Base-by-base conservation (phyloP, 768 basidiomycete genomes). In the Lactarius pseudohatsudake region DNA sequence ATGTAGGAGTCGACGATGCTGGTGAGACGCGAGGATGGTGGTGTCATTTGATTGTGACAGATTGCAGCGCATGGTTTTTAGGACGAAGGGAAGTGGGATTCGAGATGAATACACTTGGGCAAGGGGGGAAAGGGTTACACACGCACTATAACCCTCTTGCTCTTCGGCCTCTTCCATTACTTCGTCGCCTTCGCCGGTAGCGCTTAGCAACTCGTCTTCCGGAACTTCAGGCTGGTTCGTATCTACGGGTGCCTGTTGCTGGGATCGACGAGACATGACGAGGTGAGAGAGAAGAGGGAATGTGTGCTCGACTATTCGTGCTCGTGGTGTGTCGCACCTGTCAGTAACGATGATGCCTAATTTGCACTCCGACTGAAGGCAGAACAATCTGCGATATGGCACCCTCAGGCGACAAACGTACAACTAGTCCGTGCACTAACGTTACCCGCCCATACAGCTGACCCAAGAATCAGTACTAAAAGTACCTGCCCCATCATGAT, bases 1-100 rank as follows among this genome's bases (percentile, higher is more conserved):
- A 94, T 67, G 92, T 94, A 34, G 92, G 92, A 3, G 92, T 94
- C 32, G 92, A 94, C 56, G 92, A 94, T 59, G 92, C 92, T 94
- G 64, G 50, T 8, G 22, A 59, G 53, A 64, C 62, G 62, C 65
- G 64, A 59, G 55, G 50, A 56, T 32, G 45, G n/a, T 26, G n/a
- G 26, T 34, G 36, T 64, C 68, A 47, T 16, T 16, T 59, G 56
- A 26, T 32, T 43, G 55, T 30, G 58, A 59, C 32, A 34, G 30
- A 63, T 43, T 15, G 26, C 20, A 18, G 34, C 9, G 34, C 11
- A 64, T n/a, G 43, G 57, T 55, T 32, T 59, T 58, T 60, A 55
- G 43, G 15, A 47, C 30, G 32, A 54, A 54, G 22, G 68, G 56
- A 38, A 54, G 16, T 28, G 41, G 41, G 57, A 28, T 13, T 54